Evolutionary conservation across 75 land plant species (phyloP).

Genomic region (Selaginella moellendorffii): DNA sequence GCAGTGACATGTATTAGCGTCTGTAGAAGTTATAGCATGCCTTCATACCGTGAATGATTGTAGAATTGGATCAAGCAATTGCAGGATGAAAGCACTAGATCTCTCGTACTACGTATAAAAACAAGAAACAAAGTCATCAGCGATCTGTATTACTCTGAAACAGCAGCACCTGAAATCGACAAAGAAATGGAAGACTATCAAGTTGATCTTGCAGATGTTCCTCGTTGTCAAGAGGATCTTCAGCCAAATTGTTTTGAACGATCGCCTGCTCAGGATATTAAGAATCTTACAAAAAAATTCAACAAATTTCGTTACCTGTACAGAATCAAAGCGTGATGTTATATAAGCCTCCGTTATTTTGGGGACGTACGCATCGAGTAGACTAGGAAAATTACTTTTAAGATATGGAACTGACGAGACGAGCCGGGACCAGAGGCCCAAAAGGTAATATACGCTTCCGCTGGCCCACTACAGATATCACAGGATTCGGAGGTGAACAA

Average conservation of each 20-base stretch:
- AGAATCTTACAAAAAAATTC: too few species aligned
- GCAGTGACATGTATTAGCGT: neutral
- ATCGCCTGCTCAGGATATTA: constrained; percentile 57
- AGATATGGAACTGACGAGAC: constrained; percentile 87
- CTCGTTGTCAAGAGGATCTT: constrained; percentile 85
- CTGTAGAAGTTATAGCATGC: too few species aligned
- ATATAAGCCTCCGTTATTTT: constrained; percentile 84
- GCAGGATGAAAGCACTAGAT: constrained; percentile 59
- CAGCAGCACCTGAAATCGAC: constrained; percentile 80
- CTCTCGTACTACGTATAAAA: constrained; percentile 83
- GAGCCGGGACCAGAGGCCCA: constrained; percentile 91
- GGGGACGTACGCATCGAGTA: constrained; percentile 81
- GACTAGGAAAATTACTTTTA: constrained; percentile 71
- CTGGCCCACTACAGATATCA: constrained; percentile 99
- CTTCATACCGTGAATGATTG: constrained; percentile 57
- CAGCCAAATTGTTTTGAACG: constrained; percentile 54
- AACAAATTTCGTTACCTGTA: constrained; percentile 40
- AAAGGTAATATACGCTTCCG: constrained; percentile 83
- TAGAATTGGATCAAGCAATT: constrained; percentile 72
- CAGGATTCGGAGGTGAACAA: neutral
- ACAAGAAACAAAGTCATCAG: too few species aligned
- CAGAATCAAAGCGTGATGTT: constrained; percentile 80
- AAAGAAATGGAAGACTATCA: constrained; percentile 73
- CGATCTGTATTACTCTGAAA: too few species aligned
- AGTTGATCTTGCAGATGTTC: constrained; percentile 92